Conservation (phyloP, 1,139 yeast genomes). For the Candida dubliniensis region DNA sequence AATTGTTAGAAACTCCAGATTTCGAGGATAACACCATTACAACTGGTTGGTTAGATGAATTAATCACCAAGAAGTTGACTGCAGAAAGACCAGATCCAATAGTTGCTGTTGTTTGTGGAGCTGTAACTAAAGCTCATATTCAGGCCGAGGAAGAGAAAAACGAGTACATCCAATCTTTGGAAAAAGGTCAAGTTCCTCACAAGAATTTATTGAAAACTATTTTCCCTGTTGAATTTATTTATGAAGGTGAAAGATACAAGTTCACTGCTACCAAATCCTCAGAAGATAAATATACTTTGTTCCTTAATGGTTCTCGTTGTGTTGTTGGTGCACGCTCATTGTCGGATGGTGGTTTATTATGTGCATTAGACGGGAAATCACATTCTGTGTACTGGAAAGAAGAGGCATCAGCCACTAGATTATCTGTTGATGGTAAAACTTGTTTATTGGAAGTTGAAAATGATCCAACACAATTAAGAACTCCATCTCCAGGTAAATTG, state of each 20-base stretch:
- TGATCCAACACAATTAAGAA: constrained; percentile 97
- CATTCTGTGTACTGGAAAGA: constrained; percentile 97
- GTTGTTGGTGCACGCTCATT: constrained; percentile 83
- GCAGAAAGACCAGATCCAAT: constrained; percentile 95
- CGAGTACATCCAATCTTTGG: constrained; percentile 71
- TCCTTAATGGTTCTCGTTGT: constrained; percentile 89
- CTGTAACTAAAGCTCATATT: constrained; percentile 89
- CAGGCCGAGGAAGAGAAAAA: constrained; percentile 70
- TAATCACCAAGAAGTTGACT: constrained; percentile 87
- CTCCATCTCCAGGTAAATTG: constrained; percentile 98
- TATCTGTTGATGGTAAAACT: constrained; percentile 93
- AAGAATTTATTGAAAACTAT: constrained; percentile 79
- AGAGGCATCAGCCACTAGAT: constrained; percentile 93
- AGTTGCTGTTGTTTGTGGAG: constrained; percentile 94
- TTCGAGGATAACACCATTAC: constrained; percentile 95
- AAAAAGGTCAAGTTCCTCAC: constrained; percentile 93
- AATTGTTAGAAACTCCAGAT: constrained; percentile 92
- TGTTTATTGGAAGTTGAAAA: constrained; percentile 91
- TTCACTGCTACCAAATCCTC: constrained; percentile 95
- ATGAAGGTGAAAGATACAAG: constrained; percentile 89
- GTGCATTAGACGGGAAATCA: constrained; percentile 87
- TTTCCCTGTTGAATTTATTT: constrained; percentile 90
- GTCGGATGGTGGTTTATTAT: constrained; percentile 91
- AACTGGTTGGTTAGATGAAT: constrained; percentile 98
- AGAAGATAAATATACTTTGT: constrained; percentile 77